phyloP scores from a whole-genome alignment of 345 rosid genomes.

The Trapa incisa region DNA sequence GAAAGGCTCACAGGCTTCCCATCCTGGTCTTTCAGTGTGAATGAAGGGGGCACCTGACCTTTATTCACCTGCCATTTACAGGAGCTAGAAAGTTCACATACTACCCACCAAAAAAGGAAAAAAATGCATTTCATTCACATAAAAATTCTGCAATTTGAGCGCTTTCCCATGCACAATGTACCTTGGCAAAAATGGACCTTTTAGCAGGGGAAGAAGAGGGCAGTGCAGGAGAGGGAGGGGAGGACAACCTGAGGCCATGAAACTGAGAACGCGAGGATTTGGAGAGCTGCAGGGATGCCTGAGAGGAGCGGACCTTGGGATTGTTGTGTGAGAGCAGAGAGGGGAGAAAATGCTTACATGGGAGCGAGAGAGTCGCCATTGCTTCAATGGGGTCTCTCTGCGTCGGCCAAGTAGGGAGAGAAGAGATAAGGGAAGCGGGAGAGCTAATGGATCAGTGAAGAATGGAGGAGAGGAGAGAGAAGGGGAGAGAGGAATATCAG shows the following conservation, averaged over 20 bases:
- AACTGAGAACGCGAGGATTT: constrained; percentile 57
- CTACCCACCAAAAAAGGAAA: constrained; percentile 2
- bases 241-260: constrained; percentile 45
- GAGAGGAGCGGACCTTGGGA: constrained; percentile 20
- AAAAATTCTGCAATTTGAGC: background rate
- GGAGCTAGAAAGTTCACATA: background rate
- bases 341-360: constrained; percentile 19
- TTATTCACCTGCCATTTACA: constrained; percentile 43
- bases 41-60: constrained; percentile 64
- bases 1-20: constrained; percentile 65
- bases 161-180: constrained; percentile 27
- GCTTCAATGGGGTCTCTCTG: background rate
- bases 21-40: constrained; percentile 81
- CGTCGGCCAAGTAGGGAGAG: background rate
- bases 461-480: background rate
- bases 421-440: background rate
- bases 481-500: too few species aligned
- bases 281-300: constrained; percentile 14
- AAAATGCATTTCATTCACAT: background rate
- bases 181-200: constrained; percentile 57
- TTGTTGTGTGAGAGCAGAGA: constrained; percentile 22
- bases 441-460: background rate
- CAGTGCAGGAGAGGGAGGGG: constrained; percentile 20
- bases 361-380: constrained; percentile 37
- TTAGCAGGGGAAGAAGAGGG: constrained; percentile 26